Base-by-base conservation (phyloP, 805 yeast species). In the Saturnispora besseyi region DNA sequence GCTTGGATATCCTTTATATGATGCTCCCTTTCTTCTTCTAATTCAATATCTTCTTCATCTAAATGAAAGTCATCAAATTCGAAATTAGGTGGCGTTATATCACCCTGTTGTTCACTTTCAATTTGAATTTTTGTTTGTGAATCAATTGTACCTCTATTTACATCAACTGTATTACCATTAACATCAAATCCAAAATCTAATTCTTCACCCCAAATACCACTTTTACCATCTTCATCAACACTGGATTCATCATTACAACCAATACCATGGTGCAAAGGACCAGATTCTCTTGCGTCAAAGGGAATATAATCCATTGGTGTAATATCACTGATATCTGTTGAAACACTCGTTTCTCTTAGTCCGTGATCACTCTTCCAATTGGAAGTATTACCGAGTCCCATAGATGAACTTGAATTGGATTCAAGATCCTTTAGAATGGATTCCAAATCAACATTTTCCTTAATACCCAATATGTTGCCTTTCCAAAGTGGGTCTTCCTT, bases 401-500 rank as follows among this genome's bases (percentile, higher is more conserved):
- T 3, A 11, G 28, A 10, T 9, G 50, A 47, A 33, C 50, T 18
- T 31, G 18, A 18, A 8, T 33, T 41, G 10, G 41, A 32, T 4
- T 41, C 45, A 24, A 47, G 13, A 12, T 47, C 45, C 22, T 31
- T 41, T 10, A 40, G n/a, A 12, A 42, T 10, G 5, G 8, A 2
- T 10, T 47, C 48, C 33, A 43, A 24, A 11, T 44, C 48, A 9
- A 38, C 26, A 26, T 28, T 29, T 2, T 40, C 47, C 30, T 34
- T 34, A 2, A 22, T 40, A 15, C 44, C 40, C 15, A 40, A 28
- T 8, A 28, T 15, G 21, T 29, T 11, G 3, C 9, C 43, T 13
- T 37, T 12, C 48, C 72, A 73, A 43, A 55, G 44, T 0, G 71
- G 72, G 48, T 72, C 76, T 54, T 73, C 76, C 18, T 48, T 50